These are phyloP conservation scores for Sambucus nigra DNA, from an alignment of 129 eudicot genomes.

Conservation along the genomic window DNA sequence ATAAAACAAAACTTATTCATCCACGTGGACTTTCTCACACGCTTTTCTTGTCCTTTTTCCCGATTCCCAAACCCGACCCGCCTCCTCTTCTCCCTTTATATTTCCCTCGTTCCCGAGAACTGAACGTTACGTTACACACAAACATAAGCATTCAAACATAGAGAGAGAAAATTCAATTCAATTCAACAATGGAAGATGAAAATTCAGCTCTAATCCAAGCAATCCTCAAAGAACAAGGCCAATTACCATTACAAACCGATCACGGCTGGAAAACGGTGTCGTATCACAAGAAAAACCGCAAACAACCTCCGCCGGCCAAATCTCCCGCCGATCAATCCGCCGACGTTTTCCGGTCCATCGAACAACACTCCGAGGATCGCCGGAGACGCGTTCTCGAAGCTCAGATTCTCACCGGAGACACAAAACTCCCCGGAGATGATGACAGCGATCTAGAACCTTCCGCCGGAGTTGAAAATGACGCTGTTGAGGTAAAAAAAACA, in stretches of 20 bases:
- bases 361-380: constrained; percentile 33
- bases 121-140: no score
- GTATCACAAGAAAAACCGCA: constrained; percentile 26
- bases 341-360: constrained; percentile 37
- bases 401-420: constrained; percentile 22
- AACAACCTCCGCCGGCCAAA: constrained; percentile 10
- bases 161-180: background rate
- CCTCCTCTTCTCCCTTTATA: background rate
- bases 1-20: no score
- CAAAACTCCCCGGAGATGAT: constrained; percentile 15
- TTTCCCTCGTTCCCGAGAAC: background rate
- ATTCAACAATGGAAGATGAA: constrained; percentile 19
- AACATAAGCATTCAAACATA: no score
- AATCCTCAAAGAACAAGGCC: constrained; percentile 3
- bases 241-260: constrained; percentile 10
- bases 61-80: background rate
- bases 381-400: constrained; percentile 24
- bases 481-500: constrained; percentile 21
- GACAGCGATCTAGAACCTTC: constrained; percentile 19
- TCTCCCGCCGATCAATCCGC: constrained; percentile 9
- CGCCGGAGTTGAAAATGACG: constrained; percentile 20
- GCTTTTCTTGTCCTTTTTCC: no score
- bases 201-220: constrained; percentile 23
- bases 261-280: constrained; percentile 49
- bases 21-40: background rate